A percentile compares a stretch with the other conserved stretches of the same genome.
Evolutionary conservation across 2,329 filamentous ascomycete genomes (phyloP).

Genomic region (Ustulina deusta): DNA sequence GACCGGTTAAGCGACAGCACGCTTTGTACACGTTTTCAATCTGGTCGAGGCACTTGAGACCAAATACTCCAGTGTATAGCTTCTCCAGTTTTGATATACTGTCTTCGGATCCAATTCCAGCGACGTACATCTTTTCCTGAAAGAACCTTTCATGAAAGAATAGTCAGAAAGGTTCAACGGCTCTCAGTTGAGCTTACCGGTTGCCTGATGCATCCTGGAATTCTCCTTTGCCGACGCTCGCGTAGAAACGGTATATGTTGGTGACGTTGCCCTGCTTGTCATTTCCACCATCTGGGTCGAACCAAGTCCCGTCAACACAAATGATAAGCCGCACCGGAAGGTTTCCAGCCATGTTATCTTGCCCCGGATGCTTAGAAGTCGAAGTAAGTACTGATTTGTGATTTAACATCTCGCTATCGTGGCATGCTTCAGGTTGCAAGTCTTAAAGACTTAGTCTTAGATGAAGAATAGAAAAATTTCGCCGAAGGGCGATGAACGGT

Average conservation of each 20-base stretch:
- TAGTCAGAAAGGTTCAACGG: not conserved
- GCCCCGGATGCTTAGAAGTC: too few relatives aligned
- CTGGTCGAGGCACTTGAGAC: slow-evolving; percentile 8
- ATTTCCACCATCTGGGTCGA: slow-evolving; percentile 18
- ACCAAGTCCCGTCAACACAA: slow-evolving; percentile 16
- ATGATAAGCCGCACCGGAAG: not conserved
- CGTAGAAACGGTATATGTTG: slow-evolving; percentile 12
- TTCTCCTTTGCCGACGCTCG: slow-evolving; percentile 4
- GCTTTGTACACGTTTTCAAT: slow-evolving; percentile 9
- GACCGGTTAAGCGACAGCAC: slow-evolving; percentile 9
- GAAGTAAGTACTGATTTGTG: too few relatives aligned
- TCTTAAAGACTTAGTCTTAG: too few relatives aligned
- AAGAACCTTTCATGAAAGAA: not conserved
- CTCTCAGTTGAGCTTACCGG: not conserved
- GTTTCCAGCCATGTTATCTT: not conserved
- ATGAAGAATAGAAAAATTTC: too few relatives aligned
- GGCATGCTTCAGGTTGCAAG: too few relatives aligned
- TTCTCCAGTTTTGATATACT: slow-evolving; percentile 6
- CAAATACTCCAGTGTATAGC: slow-evolving; percentile 10
- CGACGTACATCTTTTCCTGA: slow-evolving; percentile 4
- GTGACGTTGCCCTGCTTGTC: slow-evolving; percentile 10
- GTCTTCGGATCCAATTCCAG: slow-evolving; percentile 9
- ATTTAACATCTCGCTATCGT: too few relatives aligned
- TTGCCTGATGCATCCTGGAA: not conserved
- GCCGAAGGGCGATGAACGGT: too few relatives aligned